These are phyloP conservation scores for Peniophora sp. DNA, from an alignment of 1,284 basidiomycete species.

Conservation along the genomic window DNA sequence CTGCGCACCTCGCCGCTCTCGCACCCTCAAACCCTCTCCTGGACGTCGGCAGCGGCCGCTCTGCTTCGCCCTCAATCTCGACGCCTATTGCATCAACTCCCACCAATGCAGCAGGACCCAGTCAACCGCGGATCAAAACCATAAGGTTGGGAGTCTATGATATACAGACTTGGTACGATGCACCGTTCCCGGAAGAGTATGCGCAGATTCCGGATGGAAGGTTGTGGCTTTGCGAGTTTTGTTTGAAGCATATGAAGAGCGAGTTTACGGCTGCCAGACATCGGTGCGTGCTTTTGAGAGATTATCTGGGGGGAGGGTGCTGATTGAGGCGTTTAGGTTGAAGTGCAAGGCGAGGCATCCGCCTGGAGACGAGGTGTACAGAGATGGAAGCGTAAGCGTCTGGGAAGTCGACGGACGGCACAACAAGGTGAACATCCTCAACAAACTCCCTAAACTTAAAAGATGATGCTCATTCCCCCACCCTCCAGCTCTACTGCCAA, in stretches of 20 bases:
- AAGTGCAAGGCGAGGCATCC: constrained; percentile 96
- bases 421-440: constrained; percentile 79
- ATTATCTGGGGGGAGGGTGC: not conserved
- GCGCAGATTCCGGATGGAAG: constrained; percentile 87
- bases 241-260: constrained; percentile 98
- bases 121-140: constrained; percentile 59
- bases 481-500: constrained; percentile 88
- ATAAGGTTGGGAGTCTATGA: constrained; percentile 95
- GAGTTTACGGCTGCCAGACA: constrained; percentile 85
- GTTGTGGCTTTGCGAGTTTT: constrained; percentile 97
- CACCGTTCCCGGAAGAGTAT: constrained; percentile 98
- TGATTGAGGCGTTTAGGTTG: constrained; percentile 39
- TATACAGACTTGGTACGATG: constrained; percentile 98
- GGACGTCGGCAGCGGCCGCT: constrained; percentile 8
- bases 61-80: constrained; percentile 20
- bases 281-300: constrained; percentile 45
- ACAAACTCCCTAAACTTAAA: not conserved
- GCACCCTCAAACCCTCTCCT: constrained; percentile 24
- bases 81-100: constrained; percentile 21
- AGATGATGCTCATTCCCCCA: constrained; percentile 3
- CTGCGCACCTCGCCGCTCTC: constrained; percentile 17
- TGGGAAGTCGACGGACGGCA: constrained; percentile 98
- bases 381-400: constrained; percentile 83
- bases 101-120: constrained; percentile 25
- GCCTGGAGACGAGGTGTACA: constrained; percentile 97